Evolutionary conservation across 257 asterid genomes (phyloP), one percentile per base, ranked within the genome.

Genomic region (Echium plantagineum): DNA sequence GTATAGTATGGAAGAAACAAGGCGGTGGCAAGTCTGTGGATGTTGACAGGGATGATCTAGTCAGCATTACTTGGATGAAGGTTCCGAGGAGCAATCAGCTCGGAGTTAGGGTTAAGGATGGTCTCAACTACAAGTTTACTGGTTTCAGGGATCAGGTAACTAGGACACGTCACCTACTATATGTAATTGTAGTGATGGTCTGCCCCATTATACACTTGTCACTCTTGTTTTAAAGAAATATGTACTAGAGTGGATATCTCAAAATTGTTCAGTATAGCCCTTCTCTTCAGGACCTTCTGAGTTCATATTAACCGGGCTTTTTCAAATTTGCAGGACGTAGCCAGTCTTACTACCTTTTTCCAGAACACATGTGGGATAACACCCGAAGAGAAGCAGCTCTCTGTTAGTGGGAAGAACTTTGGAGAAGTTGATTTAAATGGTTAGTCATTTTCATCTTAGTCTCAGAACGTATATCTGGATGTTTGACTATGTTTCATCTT

Each of bases 341-440:
- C 81, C 57, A 84, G 83, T 61, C 80, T 93, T 57, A 82, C 74
- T 58, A 68, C 82, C 52, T 86, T 73, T 77, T 86, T 93, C 83
- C 95, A 84, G 75, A 79, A 78, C 61, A 78, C 74, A 69, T 83
- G 78, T 60, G 95, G 82, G 57, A 68, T 72, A 65, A 62, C 81
- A n/a, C 89, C 97, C 19, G 95, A 80, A 80, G 97, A 93, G 72
- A 93, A 93, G 66, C 99, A 93, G 71, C 96, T 89, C 47, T 84
- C 97, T 26, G 78, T 93, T 66, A 89, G 99, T 75, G 97, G 99
- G 59, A 93, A 84, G 77, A 93, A 93, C 69, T 89, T 94, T 94
- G 99, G 96, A 62, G 99, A 93, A 69, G 96, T 93, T 74, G 95
- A 93, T 77, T 71, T 93, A 55, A 77, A 81, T 74, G 99, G 98